Percentiles rank a stretch among this genome's conserved stretches.
Evolutionary conservation across 1,139 yeast genomes (phyloP).

Genomic region (Arxiozyma heterogenica): DNA sequence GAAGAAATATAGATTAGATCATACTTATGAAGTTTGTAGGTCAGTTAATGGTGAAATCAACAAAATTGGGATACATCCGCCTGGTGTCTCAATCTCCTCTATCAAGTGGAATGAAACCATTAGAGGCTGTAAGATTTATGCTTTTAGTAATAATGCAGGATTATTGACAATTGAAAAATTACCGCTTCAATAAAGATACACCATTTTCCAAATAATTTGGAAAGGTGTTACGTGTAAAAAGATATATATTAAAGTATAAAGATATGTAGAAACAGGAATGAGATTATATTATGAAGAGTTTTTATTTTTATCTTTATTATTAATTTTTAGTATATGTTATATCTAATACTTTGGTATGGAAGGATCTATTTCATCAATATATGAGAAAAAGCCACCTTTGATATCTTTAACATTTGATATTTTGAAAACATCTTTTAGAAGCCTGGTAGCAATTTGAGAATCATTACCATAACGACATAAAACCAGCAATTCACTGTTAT

Average conservation of each 20-base stretch:
- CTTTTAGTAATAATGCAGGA: slow-evolving; percentile 62
- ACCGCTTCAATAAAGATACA: neutral
- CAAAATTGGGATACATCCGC: slow-evolving; percentile 39
- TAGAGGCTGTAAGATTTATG: slow-evolving; percentile 46
- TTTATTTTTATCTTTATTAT: neutral
- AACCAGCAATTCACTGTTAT: slow-evolving; percentile 24
- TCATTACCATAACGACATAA: slow-evolving; percentile 89
- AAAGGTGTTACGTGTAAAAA: neutral
- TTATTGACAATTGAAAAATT: slow-evolving; percentile 51
- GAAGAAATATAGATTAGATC: slow-evolving; percentile 34
- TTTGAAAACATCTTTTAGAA: slow-evolving; percentile 44
- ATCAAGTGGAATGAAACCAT: slow-evolving; percentile 55
- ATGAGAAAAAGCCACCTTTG: slow-evolving; percentile 65
- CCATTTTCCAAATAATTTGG: neutral
- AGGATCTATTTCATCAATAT: slow-evolving; percentile 57
- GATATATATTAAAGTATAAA: neutral
- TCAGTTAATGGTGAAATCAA: slow-evolving; percentile 24
- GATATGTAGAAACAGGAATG: neutral
- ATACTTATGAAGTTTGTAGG: slow-evolving; percentile 25
- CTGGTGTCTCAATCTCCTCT: slow-evolving; percentile 44
- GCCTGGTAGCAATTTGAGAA: slow-evolving; percentile 66
- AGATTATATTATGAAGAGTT: neutral
- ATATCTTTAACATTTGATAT: slow-evolving; percentile 52
- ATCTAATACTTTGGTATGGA: slow-evolving; percentile 56
- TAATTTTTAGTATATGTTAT: too few species aligned